Conservation (phyloP, 2,329 filamentous ascomycete species). For the Diplodia corticola region DNA sequence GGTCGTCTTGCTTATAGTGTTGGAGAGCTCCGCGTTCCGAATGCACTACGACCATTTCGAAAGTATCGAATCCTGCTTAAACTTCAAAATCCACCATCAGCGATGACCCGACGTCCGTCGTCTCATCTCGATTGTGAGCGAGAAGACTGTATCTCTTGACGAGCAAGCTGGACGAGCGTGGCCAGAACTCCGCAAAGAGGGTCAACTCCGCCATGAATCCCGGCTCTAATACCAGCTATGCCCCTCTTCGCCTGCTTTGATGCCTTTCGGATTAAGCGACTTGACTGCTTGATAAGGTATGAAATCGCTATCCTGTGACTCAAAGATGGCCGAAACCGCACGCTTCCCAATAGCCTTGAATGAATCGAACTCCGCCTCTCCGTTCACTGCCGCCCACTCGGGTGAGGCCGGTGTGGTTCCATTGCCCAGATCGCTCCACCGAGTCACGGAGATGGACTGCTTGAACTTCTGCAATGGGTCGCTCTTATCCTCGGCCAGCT, state of each 20-base stretch:
- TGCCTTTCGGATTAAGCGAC: constrained; percentile 58
- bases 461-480: constrained; percentile 54
- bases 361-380: constrained; percentile 53
- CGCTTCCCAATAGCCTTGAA: constrained; percentile 55
- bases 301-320: constrained; percentile 56
- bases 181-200: neutral
- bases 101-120: neutral
- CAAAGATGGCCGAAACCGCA: constrained; percentile 60
- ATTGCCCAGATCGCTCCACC: constrained; percentile 63
- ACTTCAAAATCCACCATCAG: neutral
- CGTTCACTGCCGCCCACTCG: constrained; percentile 60
- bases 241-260: constrained; percentile 56
- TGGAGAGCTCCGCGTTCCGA: neutral
- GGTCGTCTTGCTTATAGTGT: neutral
- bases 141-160: neutral
- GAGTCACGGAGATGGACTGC: constrained; percentile 60
- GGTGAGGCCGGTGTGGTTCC: constrained; percentile 51
- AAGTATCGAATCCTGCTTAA: neutral
- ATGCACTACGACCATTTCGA: neutral
- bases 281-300: constrained; percentile 60
- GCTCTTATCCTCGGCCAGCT: constrained; percentile 57
- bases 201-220: neutral
- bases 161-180: neutral
- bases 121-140: neutral
- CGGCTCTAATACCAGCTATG: constrained; percentile 57